A percentile compares a stretch with the other conserved stretches of the same genome.
These are phyloP conservation scores for Nannizzia gypsea DNA, from an alignment of 2,329 filamentous ascomycete genomes.

Conservation along the genomic window DNA sequence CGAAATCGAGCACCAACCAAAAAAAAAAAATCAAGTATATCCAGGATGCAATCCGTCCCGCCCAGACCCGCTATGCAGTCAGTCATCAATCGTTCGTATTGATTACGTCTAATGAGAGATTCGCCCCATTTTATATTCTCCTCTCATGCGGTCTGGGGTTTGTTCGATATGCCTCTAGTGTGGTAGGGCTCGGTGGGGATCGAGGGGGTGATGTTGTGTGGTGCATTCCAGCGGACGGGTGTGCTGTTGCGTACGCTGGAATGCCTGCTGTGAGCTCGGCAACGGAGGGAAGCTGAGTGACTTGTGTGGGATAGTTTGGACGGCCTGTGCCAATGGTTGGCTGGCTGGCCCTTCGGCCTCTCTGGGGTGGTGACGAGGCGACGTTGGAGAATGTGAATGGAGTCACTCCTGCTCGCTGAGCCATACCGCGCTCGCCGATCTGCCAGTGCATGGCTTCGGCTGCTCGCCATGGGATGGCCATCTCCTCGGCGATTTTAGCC, in stretches of 20 bases:
- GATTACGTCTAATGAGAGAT: conserved; percentile 22
- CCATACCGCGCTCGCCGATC: conserved; percentile 87
- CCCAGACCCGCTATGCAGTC: conserved; percentile 31
- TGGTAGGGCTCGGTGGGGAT: neutral
- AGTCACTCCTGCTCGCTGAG: conserved; percentile 53
- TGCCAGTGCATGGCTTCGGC: conserved; percentile 99
- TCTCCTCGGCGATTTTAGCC: conserved; percentile 88
- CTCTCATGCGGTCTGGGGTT: conserved; percentile 1
- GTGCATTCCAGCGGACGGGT: conserved; percentile 14
- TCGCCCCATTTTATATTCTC: conserved; percentile 12
- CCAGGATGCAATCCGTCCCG: conserved; percentile 13
- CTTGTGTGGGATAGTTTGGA: neutral
- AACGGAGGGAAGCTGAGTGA: conserved; percentile 31
- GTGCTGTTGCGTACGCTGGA: conserved; percentile 33
- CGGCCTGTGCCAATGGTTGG: conserved; percentile 16
- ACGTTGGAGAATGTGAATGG: conserved; percentile 62
- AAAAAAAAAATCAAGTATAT: neutral
- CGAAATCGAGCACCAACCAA: conserved; percentile 15
- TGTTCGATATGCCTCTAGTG: conserved; percentile 3
- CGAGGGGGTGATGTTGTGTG: conserved; percentile 1
- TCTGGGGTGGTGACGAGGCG: conserved; percentile 39
- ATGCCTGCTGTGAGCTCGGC: conserved; percentile 38
- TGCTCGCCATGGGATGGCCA: conserved; percentile 88
- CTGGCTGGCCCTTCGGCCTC: conserved; percentile 25
- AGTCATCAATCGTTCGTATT: conserved; percentile 17